These are phyloP conservation scores for Grosmannia huntii DNA, from an alignment of 2,329 filamentous ascomycete genomes.

Conservation along the genomic window DNA sequence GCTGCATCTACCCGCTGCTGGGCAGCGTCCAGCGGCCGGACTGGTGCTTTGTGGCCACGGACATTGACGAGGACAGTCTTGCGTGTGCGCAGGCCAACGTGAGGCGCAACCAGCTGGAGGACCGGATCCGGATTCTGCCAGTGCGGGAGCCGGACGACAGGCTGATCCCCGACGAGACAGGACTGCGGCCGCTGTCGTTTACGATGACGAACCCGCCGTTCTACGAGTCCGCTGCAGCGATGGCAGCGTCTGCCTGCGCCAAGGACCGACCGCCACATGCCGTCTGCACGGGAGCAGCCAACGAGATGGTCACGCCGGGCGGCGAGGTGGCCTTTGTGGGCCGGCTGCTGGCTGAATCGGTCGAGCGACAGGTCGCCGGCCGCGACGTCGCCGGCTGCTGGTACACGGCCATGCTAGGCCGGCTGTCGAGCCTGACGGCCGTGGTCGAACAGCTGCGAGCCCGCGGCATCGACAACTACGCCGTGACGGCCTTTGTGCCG, in stretches of 20 bases:
- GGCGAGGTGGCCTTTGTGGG: conserved; percentile 86
- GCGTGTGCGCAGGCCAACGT: conserved; percentile 56
- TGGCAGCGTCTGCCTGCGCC: conserved; percentile 47
- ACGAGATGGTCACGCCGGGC: conserved; percentile 72
- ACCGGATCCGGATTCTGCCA: conserved; percentile 53
- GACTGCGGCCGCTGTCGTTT: conserved; percentile 48
- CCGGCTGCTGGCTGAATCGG: conserved; percentile 37
- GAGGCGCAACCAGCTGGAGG: conserved; percentile 46
- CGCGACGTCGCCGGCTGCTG: conserved; percentile 47
- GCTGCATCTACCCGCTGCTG: conserved; percentile 80
- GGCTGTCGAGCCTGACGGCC: conserved; percentile 53
- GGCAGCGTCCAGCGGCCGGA: conserved; percentile 51
- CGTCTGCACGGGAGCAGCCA: conserved; percentile 60
- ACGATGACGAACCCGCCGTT: conserved; percentile 94
- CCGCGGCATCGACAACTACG: conserved; percentile 57
- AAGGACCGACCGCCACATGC: conserved; percentile 60
- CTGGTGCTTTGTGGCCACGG: conserved; percentile 67
- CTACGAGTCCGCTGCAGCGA: conserved; percentile 61
- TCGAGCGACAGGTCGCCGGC: conserved; percentile 17
- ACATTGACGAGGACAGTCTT: conserved; percentile 64
- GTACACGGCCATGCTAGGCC: conserved; percentile 89
- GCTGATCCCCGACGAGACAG: conserved; percentile 44
- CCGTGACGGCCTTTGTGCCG: conserved; percentile 67
- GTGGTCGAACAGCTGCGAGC: conserved; percentile 46
- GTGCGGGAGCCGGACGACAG: conserved; percentile 22